These are phyloP conservation scores for Hypholoma fasciculare DNA, from an alignment of 768 basidiomycete species.

Conservation along the genomic window DNA sequence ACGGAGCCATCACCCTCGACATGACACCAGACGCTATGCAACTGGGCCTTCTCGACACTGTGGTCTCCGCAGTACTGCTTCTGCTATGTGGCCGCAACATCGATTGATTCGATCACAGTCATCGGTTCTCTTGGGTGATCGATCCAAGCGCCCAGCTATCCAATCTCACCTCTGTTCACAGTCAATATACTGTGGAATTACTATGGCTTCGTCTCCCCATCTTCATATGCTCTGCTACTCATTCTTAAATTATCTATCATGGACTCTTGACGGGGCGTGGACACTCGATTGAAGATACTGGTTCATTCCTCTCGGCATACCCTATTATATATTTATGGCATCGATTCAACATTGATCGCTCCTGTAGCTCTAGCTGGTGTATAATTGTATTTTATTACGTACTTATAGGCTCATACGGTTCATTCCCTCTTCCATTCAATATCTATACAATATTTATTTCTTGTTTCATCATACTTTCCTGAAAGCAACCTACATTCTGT, in stretches of 20 bases:
- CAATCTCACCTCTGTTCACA: background rate
- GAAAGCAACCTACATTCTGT: no score
- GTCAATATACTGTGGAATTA: background rate
- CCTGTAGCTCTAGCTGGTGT: background rate
- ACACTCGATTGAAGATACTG: background rate
- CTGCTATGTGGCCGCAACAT: slow-evolving; percentile 65
- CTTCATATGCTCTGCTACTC: background rate
- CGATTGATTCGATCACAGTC: slow-evolving; percentile 34
- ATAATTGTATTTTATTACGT: background rate
- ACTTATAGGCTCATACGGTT: background rate
- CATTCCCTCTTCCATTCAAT: no score
- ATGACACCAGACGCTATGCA: slow-evolving; percentile 56
- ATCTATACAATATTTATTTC: no score
- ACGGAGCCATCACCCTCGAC: slow-evolving; percentile 50
- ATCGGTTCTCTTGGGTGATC: no score
- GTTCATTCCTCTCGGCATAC: background rate
- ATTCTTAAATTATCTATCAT: background rate
- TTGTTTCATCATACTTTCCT: no score
- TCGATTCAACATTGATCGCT: background rate
- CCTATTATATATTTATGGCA: background rate
- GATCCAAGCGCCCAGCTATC: no score
- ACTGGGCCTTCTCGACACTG: slow-evolving; percentile 50
- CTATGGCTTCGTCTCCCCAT: background rate
- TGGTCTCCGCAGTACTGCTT: slow-evolving; percentile 51
- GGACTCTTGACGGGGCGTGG: background rate